Conservation (phyloP, 345 rosid genomes). For the Mangifera indica region DNA sequence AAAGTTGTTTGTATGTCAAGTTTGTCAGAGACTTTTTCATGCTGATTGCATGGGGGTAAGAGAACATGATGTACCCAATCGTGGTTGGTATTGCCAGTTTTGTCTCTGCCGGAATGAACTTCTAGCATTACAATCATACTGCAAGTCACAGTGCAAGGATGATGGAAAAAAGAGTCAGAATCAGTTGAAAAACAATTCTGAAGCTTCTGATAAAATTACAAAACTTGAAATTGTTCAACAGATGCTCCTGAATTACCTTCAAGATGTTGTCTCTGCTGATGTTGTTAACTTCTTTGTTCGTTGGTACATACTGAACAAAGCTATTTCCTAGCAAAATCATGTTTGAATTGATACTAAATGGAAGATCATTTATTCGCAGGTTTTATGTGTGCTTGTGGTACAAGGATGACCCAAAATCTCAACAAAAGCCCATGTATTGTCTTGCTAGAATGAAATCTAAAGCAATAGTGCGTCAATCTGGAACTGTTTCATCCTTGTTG, state of each 20-base stretch:
- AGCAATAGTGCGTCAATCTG: slow-evolving; percentile 76
- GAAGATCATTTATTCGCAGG: slow-evolving; percentile 52
- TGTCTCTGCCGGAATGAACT: slow-evolving; percentile 84
- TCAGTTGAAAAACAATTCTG: slow-evolving; percentile 31
- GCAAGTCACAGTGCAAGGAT: slow-evolving; percentile 58
- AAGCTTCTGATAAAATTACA: slow-evolving; percentile 44
- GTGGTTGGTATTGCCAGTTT: slow-evolving; percentile 77
- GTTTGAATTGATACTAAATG: slow-evolving; percentile 25
- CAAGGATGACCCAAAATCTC: slow-evolving; percentile 82
- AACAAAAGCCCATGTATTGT: slow-evolving; percentile 61
- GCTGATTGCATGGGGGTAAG: slow-evolving; percentile 87
- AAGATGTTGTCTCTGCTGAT: slow-evolving; percentile 73
- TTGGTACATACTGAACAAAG: slow-evolving; percentile 53
- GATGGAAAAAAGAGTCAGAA: slow-evolving; percentile 27
- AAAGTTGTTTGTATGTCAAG: slow-evolving; percentile 62
- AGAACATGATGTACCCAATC: slow-evolving; percentile 66
- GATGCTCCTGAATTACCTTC: slow-evolving; percentile 88
- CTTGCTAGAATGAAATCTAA: slow-evolving; percentile 83
- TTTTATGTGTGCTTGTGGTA: slow-evolving; percentile 90
- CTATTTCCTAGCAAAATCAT: slow-evolving; percentile 13
- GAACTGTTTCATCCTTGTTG: slow-evolving; percentile 52
- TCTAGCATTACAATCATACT: slow-evolving; percentile 74
- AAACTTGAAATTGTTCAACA: slow-evolving; percentile 82
- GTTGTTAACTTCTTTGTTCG: slow-evolving; percentile 80
- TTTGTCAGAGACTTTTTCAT: slow-evolving; percentile 78